phyloP scores from a whole-genome alignment of 257 asterid genomes.

The Leptodermis oblonga region DNA sequence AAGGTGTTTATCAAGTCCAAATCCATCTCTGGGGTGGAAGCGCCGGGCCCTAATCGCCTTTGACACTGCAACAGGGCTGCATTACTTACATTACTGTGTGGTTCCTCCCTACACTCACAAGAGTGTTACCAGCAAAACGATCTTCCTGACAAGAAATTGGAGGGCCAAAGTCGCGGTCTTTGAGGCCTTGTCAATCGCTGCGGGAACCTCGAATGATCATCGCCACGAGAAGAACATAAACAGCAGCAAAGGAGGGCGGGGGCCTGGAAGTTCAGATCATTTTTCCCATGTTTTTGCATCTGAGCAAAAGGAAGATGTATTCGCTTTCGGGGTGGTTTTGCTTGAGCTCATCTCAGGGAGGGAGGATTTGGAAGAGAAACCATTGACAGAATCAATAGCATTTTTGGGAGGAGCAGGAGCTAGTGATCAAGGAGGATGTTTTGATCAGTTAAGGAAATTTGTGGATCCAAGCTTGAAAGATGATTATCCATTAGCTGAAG shows the following conservation, averaged over 20 bases:
- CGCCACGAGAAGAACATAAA: constrained; percentile 13
- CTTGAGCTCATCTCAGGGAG: constrained; percentile 57
- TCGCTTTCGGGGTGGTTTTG: constrained; percentile 58
- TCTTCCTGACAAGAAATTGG: constrained; percentile 57
- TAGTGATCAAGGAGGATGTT: constrained; percentile 51
- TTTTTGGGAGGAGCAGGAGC: constrained; percentile 45
- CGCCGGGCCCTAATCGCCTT: constrained; percentile 61
- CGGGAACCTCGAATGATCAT: constrained; percentile 20
- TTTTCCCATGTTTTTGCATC: constrained; percentile 11
- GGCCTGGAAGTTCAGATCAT: constrained; percentile 27
- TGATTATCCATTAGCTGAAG: constrained; percentile 73
- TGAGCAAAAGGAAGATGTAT: constrained; percentile 47
- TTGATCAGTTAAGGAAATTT: constrained; percentile 55
- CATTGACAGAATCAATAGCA: constrained; percentile 35
- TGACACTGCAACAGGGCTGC: constrained; percentile 61
- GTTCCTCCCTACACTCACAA: constrained; percentile 43
- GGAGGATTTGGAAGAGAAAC: constrained; percentile 38
- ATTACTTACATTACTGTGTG: constrained; percentile 60
- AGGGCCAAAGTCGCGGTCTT: constrained; percentile 60
- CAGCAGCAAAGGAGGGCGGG: constrained; percentile 16
- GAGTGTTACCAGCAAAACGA: constrained; percentile 32
- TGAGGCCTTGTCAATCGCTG: constrained; percentile 17
- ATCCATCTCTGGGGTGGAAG: constrained; percentile 40
- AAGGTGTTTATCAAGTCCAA: constrained; percentile 32
- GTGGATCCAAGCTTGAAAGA: constrained; percentile 60